Percentiles rank a stretch among this genome's conserved stretches.
Conservation (phyloP, 202 grass and related monocot genomes). For the Setaria viridis region DNA sequence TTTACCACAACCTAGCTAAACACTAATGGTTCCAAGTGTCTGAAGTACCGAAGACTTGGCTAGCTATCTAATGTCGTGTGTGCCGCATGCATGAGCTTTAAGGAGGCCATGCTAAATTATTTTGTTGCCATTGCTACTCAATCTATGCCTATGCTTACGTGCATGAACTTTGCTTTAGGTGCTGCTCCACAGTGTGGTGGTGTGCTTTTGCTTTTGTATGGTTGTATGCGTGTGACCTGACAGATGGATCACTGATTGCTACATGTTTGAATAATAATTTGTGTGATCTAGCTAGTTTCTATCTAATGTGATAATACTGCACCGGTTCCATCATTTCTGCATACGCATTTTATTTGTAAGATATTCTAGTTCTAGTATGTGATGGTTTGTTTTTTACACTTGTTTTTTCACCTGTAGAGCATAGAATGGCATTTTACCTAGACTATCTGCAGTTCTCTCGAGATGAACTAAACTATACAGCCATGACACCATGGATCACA, state of each 20-base stretch:
- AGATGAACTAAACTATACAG: background rate
- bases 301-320: background rate
- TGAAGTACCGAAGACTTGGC: conserved; percentile 9
- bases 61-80: conserved; percentile 39
- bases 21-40: background rate
- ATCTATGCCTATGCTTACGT: background rate
- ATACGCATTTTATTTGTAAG: background rate
- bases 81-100: conserved; percentile 33
- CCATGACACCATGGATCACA: background rate
- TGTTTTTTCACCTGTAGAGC: background rate
- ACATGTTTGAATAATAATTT: conserved; percentile 36
- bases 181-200: conserved; percentile 2
- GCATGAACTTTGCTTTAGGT: conserved; percentile 31
- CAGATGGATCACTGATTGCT: conserved; percentile 34
- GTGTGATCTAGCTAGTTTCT: background rate
- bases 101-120: conserved; percentile 36
- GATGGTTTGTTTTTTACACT: background rate
- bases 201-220: conserved; percentile 32
- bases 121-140: conserved; percentile 33
- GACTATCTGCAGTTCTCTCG: background rate
- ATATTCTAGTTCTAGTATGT: background rate
- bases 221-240: background rate
- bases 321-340: background rate
- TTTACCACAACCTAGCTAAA: conserved; percentile 23
- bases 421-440: background rate